These are phyloP conservation scores for Aspergillus piperis DNA, from an alignment of 2,329 filamentous ascomycete species.

Conservation along the genomic window DNA sequence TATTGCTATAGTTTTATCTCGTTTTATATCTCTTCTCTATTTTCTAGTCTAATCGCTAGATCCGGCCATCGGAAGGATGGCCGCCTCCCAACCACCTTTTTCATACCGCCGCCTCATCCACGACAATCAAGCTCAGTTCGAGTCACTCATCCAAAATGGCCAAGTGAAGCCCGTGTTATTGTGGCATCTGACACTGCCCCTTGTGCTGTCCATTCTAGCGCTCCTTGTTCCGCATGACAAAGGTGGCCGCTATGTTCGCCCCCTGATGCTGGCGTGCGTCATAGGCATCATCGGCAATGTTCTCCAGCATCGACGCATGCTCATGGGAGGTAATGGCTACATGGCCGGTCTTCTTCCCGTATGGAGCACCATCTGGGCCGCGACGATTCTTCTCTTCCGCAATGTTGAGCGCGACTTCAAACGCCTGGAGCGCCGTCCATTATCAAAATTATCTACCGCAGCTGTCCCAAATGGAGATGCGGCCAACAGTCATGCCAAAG, in stretches of 20 bases:
- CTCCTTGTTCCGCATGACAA: conserved; percentile 53
- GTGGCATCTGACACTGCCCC: conserved; percentile 36
- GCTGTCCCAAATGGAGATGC: background rate
- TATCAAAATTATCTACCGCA: background rate
- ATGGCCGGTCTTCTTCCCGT: conserved; percentile 56
- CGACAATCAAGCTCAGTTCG: conserved; percentile 25
- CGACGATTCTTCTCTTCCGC: conserved; percentile 55
- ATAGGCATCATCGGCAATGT: conserved; percentile 47
- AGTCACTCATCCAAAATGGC: conserved; percentile 30
- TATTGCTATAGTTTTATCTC: background rate
- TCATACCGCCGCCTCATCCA: conserved; percentile 33
- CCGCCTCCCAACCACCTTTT: conserved; percentile 19
- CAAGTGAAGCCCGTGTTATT: conserved; percentile 37
- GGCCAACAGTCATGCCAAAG: background rate
- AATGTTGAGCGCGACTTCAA: conserved; percentile 58
- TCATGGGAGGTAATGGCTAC: conserved; percentile 55
- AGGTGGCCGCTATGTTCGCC: conserved; percentile 41
- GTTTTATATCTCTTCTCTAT: too few species aligned
- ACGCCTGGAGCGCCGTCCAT: conserved; percentile 44
- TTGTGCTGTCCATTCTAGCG: conserved; percentile 47
- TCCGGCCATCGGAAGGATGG: conserved; percentile 23
- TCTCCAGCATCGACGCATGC: conserved; percentile 49
- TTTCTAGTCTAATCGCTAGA: background rate
- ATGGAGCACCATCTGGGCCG: conserved; percentile 58
- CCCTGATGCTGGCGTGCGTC: conserved; percentile 48